Percentiles rank a stretch among this genome's conserved stretches.
Evolutionary conservation across 129 eudicot species (phyloP).

Genomic region (Flaveria brownii): DNA sequence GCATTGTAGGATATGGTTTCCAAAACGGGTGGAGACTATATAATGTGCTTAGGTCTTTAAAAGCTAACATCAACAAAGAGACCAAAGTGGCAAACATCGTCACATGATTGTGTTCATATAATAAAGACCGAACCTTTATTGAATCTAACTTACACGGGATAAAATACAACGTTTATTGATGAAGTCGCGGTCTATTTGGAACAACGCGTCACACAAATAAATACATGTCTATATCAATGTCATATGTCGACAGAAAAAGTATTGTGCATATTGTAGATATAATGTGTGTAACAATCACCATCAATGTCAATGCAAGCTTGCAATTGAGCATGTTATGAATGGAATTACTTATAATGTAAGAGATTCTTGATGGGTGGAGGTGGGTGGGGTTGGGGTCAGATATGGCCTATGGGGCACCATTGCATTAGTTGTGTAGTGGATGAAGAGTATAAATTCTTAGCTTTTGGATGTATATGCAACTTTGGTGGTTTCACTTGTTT

Average conservation of each 20-base stretch:
- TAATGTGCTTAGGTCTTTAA: slow-evolving; percentile 2
- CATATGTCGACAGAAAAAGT: background rate
- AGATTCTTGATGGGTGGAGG: slow-evolving; percentile 33
- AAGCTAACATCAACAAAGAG: slow-evolving; percentile 1
- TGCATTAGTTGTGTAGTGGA: slow-evolving; percentile 15
- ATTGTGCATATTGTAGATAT: slow-evolving; percentile 26
- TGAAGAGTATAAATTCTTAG: slow-evolving; percentile 28
- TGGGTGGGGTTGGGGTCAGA: slow-evolving; percentile 16
- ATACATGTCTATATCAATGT: slow-evolving; percentile 7
- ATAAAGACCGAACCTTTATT: slow-evolving; percentile 9
- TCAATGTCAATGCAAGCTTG: slow-evolving; percentile 37
- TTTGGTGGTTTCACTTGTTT: slow-evolving; percentile 21
- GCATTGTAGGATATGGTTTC: background rate
- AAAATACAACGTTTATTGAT: slow-evolving; percentile 6
- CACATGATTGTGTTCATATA: slow-evolving; percentile 19
- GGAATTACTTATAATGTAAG: slow-evolving; percentile 28
- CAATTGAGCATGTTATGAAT: slow-evolving; percentile 36
- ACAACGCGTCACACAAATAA: background rate
- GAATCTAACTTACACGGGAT: background rate
- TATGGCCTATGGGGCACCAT: slow-evolving; percentile 20
- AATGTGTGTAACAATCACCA: slow-evolving; percentile 27
- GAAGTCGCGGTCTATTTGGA: background rate
- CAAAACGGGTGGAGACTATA: background rate
- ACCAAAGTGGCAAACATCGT: background rate
- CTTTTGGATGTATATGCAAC: slow-evolving; percentile 38